A percentile compares a stretch with the other conserved stretches of the same genome.
These are phyloP conservation scores for Phylloporus scabripes DNA, from an alignment of 768 basidiomycete genomes.

Conservation along the genomic window DNA sequence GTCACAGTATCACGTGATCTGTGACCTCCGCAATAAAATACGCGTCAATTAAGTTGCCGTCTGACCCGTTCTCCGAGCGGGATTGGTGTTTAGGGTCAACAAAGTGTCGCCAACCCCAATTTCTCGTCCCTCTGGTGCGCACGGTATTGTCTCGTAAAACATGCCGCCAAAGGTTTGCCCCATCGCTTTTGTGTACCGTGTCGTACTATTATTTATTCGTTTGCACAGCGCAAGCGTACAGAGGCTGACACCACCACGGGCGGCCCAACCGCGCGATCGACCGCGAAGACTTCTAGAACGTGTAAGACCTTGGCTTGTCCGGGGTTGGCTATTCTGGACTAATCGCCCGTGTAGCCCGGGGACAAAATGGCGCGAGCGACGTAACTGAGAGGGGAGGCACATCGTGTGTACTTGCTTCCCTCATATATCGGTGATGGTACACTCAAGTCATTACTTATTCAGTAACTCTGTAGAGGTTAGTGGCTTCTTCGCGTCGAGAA, in stretches of 20 bases:
- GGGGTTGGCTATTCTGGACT: constrained; percentile 9
- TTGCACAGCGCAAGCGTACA: constrained; percentile 52
- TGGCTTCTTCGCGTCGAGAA: constrained; percentile 5
- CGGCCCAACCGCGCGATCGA: constrained; percentile 38
- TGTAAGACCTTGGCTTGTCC: constrained; percentile 19
- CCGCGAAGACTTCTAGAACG: constrained; percentile 41
- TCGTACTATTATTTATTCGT: constrained; percentile 9
- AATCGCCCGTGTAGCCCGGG: constrained; percentile 13
- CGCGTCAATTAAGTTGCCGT: constrained; percentile 17
- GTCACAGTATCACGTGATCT: constrained; percentile 23
- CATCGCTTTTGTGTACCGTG: not conserved
- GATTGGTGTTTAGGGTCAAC: not conserved
- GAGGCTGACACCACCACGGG: constrained; percentile 32
- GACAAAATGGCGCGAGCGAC: constrained; percentile 8
- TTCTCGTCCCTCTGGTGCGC: not conserved
- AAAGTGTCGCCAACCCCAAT: not conserved
- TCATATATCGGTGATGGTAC: not conserved
- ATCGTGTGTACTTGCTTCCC: constrained; percentile 22
- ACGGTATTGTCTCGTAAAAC: not conserved
- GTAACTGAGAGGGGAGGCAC: constrained; percentile 4
- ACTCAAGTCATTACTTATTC: constrained; percentile 10
- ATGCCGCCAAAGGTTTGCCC: constrained; percentile 38
- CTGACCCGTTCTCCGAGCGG: not conserved
- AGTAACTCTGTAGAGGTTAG: constrained; percentile 24
- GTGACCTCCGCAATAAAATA: constrained; percentile 5